Evolutionary conservation across 1,139 yeast species (phyloP), one percentile per base, ranked within the genome.

Genomic region (Blastobotrys elegans): DNA sequence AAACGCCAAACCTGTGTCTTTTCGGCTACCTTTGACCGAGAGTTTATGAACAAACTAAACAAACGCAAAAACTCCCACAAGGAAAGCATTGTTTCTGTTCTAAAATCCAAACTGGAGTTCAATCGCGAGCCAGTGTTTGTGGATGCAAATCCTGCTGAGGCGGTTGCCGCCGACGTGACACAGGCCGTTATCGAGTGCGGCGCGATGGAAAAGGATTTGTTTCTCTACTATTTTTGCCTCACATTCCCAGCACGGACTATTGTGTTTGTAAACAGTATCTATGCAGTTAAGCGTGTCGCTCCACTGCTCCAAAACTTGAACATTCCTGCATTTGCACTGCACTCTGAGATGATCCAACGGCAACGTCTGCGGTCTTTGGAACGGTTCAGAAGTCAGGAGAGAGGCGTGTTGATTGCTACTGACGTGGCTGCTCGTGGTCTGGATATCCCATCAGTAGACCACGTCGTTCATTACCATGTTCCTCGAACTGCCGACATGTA

Each of bases 381-480:
- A 71, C 77, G 59, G 64, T 74, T 59, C 72, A 69, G 52, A 49
- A 73, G 69, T n/a, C 60, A 60, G 18, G 62, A 66, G 5, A 73
- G 54, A 2, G 77, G 88, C 0, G 90, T 92, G 1, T 72, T 94
- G 47, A 79, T 94, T 47, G 96, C 97, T 1, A 88, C 97, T 1
- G 99, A 92, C 67, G 97, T 92, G 46, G 98, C 99, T 1, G 98
- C 99, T 5, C 80, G 99, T 72, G 99, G 99, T 52, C 75, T 94
- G 52, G 99, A 94, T 73, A 88, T 94, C 51, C 85, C 96, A 1
- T 77, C 78, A 43, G 90, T 94, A 47, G 85, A 89, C 60, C 98
- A 92, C 65, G 98, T 94, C 37, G 88, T 92, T 13, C 98, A 92
- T 65, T 92, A 92, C 62, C 97, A 92, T 67, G 73, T 94, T 53